These are phyloP conservation scores for Pezicula carpinea DNA, from an alignment of 2,329 filamentous ascomycete species.

Conservation along the genomic window DNA sequence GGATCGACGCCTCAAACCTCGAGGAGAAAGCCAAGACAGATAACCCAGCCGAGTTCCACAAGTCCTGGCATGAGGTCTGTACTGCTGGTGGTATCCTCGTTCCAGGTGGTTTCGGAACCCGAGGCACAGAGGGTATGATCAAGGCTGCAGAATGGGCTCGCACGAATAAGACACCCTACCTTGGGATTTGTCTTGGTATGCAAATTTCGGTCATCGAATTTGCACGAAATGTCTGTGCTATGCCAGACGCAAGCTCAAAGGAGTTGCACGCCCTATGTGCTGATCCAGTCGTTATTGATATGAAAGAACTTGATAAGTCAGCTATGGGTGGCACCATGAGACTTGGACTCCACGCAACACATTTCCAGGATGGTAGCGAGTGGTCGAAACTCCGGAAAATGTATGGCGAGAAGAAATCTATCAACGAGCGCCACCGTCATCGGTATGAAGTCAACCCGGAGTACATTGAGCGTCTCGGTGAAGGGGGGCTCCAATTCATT, in stretches of 20 bases:
- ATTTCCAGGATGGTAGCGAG: constrained; percentile 71
- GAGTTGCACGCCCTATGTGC: constrained; percentile 27
- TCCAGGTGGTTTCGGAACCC: constrained; percentile 60
- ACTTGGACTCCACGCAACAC: constrained; percentile 67
- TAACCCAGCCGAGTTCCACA: constrained; percentile 72
- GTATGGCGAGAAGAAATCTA: constrained; percentile 55
- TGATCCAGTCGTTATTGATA: constrained; percentile 67
- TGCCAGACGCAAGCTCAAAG: constrained; percentile 37
- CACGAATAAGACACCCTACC: constrained; percentile 72
- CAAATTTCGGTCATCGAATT: constrained; percentile 90
- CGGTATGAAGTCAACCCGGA: constrained; percentile 87
- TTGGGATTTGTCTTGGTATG: constrained; percentile 83
- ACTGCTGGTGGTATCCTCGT: constrained; percentile 60
- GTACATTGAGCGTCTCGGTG: constrained; percentile 63
- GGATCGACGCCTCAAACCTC: constrained; percentile 81
- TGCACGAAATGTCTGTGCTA: constrained; percentile 68
- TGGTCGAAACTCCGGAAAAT: constrained; percentile 75
- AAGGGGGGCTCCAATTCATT: constrained; percentile 68
- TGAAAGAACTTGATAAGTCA: constrained; percentile 81
- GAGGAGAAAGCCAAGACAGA: constrained; percentile 59
- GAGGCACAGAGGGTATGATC: constrained; percentile 90
- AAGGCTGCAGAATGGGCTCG: constrained; percentile 81
- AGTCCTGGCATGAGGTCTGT: constrained; percentile 78
- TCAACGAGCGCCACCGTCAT: constrained; percentile 78
- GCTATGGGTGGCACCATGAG: constrained; percentile 85